Conservation (phyloP, 2,329 filamentous ascomycete genomes). For the Biscogniauxia mediterranea region DNA sequence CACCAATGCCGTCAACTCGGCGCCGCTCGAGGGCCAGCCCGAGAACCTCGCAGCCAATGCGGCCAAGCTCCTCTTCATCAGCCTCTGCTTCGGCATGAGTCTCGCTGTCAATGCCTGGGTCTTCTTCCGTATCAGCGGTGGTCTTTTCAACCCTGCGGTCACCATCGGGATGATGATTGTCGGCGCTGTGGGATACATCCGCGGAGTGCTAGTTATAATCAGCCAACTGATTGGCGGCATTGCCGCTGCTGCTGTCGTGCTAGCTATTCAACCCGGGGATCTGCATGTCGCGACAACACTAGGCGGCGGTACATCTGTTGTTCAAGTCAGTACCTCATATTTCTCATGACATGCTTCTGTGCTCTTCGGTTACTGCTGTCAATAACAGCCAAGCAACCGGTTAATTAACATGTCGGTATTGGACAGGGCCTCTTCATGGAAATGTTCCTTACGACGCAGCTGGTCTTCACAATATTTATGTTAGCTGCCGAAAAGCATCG, state of each 20-base stretch:
- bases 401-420: not conserved
- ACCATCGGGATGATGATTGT: slow-evolving; percentile 49
- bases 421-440: slow-evolving; percentile 19
- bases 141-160: slow-evolving; percentile 32
- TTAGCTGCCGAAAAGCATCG: slow-evolving; percentile 62
- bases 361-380: not conserved
- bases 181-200: slow-evolving; percentile 38
- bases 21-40: slow-evolving; percentile 16
- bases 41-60: slow-evolving; percentile 19
- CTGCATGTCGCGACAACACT: slow-evolving; percentile 48
- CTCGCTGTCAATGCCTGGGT: slow-evolving; percentile 43
- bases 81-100: slow-evolving; percentile 37
- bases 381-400: not conserved
- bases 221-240: slow-evolving; percentile 51
- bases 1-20: slow-evolving; percentile 32
- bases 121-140: slow-evolving; percentile 42
- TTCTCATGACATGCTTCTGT: not conserved
- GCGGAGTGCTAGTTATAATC: slow-evolving; percentile 42
- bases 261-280: slow-evolving; percentile 45
- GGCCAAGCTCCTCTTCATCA: slow-evolving; percentile 34
- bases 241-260: slow-evolving; percentile 47
- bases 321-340: slow-evolving; percentile 32
- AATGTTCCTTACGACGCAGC: slow-evolving; percentile 51
- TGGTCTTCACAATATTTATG: slow-evolving; percentile 57
- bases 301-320: slow-evolving; percentile 41